These are phyloP conservation scores for Lentinula boryana DNA, from an alignment of 768 basidiomycete species.

Conservation along the genomic window DNA sequence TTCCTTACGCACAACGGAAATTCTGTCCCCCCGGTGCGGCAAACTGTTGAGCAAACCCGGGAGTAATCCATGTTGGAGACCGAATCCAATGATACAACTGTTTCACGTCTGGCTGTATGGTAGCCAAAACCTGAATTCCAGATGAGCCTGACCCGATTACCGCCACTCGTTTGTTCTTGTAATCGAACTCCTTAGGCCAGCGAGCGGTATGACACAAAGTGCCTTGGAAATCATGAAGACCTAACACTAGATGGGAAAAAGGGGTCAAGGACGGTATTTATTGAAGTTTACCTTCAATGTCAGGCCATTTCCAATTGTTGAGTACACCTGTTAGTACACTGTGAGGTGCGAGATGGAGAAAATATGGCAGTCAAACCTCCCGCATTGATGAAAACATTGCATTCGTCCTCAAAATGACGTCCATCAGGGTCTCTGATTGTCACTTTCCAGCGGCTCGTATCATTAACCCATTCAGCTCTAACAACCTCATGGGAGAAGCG, in stretches of 20 bases:
- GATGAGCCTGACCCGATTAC: constrained; percentile 39
- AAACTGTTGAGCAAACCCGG: constrained; percentile 27
- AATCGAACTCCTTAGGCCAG: constrained; percentile 33
- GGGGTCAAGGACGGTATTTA: background rate
- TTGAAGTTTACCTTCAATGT: constrained; percentile 26
- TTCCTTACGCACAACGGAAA: constrained; percentile 11
- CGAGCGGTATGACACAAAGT: constrained; percentile 41
- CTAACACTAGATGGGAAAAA: background rate
- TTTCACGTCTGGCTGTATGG: constrained; percentile 33
- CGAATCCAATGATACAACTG: constrained; percentile 37
- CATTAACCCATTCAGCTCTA: constrained; percentile 33
- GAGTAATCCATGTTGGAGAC: constrained; percentile 37
- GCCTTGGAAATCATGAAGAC: constrained; percentile 42
- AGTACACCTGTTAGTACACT: constrained; percentile 10
- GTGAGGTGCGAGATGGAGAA: background rate
- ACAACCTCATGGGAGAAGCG: constrained; percentile 37
- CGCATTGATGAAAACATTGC: constrained; percentile 18
- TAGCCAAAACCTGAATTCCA: constrained; percentile 37
- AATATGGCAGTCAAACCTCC: constrained; percentile 10
- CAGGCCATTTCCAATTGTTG: constrained; percentile 44
- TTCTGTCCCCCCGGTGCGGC: constrained; percentile 22
- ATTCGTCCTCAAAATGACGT: constrained; percentile 14
- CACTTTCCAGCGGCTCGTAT: constrained; percentile 34
- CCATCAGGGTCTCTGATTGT: constrained; percentile 23
- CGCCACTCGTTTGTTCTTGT: constrained; percentile 34